These are phyloP conservation scores for Angophora floribunda DNA, from an alignment of 345 rosid species.

Conservation along the genomic window DNA sequence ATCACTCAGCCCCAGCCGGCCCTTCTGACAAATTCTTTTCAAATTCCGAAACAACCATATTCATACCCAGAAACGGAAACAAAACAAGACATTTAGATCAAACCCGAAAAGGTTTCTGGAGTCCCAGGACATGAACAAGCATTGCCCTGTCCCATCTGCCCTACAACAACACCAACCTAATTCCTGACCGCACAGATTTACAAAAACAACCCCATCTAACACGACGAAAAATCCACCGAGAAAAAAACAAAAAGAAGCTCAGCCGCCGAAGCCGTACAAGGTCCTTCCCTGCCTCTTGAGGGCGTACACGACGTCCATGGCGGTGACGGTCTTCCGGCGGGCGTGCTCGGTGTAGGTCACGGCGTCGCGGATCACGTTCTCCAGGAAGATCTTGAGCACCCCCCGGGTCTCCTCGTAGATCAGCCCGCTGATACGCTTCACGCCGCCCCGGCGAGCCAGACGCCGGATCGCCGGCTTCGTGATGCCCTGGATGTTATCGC, in stretches of 20 bases:
- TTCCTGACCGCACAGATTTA: background rate
- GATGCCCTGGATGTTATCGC: background rate
- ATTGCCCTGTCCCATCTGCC: background rate
- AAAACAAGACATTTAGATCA: background rate
- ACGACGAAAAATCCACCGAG: background rate
- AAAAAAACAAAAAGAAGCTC: background rate
- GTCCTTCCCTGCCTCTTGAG: background rate
- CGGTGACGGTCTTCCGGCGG: background rate
- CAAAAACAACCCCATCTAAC: background rate
- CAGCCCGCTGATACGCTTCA: slow-evolving; percentile 43
- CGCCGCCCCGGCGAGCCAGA: slow-evolving; percentile 37
- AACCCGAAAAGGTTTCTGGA: background rate
- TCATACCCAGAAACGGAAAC: background rate
- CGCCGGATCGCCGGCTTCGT: slow-evolving; percentile 23
- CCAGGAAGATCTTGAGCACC: background rate
- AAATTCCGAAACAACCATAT: background rate
- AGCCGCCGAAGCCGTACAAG: background rate
- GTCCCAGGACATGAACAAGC: background rate
- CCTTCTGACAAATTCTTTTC: background rate
- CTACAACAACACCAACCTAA: background rate
- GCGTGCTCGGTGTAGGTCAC: background rate
- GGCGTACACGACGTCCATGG: background rate
- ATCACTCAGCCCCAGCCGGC: background rate
- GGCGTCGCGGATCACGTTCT: background rate
- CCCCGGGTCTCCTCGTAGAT: slow-evolving; percentile 12